Conservation (phyloP, 1,284 basidiomycete genomes). For the Boletellus sp. region DNA sequence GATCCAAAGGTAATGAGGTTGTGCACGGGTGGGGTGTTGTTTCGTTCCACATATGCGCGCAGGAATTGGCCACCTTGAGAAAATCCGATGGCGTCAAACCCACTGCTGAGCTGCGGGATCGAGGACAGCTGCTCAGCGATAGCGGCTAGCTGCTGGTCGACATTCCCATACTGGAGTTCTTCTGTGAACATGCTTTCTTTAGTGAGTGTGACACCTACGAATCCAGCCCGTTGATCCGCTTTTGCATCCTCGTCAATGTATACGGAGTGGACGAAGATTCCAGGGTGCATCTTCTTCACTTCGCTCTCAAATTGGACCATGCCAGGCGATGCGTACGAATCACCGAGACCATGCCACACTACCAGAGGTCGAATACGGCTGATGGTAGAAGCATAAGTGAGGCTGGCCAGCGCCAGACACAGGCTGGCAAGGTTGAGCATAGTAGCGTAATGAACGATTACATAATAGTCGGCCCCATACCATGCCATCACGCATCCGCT, state of each 20-base stretch:
- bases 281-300: slow-evolving; percentile 73
- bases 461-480: slow-evolving; percentile 11
- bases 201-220: slow-evolving; percentile 51
- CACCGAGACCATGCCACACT: slow-evolving; percentile 92
- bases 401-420: slow-evolving; percentile 13
- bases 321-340: slow-evolving; percentile 61
- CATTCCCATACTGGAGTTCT: slow-evolving; percentile 68
- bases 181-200: neutral
- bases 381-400: slow-evolving; percentile 13
- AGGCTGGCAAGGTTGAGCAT: slow-evolving; percentile 15
- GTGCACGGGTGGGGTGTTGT: slow-evolving; percentile 72
- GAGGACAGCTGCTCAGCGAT: slow-evolving; percentile 67
- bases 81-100: slow-evolving; percentile 91
- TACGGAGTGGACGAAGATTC: slow-evolving; percentile 84
- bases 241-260: slow-evolving; percentile 65
- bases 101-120: slow-evolving; percentile 67
- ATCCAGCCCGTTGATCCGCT: slow-evolving; percentile 76
- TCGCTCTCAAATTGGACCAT: slow-evolving; percentile 67
- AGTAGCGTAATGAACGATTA: neutral
- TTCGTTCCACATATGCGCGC: slow-evolving; percentile 84
- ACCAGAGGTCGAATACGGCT: slow-evolving; percentile 65
- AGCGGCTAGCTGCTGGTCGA: slow-evolving; percentile 66
- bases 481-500: no score
- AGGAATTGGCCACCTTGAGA: slow-evolving; percentile 94
- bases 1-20: slow-evolving; percentile 90